These are phyloP conservation scores for Cutaneotrichosporon cutaneum DNA, from an alignment of 1,284 basidiomycete genomes.

Conservation along the genomic window DNA sequence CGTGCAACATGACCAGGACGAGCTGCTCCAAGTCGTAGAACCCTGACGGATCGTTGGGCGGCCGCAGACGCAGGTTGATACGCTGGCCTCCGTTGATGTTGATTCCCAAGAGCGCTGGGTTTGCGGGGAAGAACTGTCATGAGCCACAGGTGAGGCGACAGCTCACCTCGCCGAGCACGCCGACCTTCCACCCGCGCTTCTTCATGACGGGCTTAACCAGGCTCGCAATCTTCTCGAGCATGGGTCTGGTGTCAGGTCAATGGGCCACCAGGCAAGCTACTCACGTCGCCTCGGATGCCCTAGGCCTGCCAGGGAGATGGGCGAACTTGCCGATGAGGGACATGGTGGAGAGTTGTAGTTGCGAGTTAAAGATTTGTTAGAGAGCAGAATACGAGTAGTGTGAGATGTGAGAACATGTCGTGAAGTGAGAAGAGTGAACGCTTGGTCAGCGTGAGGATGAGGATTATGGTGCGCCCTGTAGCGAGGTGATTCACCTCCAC, in stretches of 20 bases:
- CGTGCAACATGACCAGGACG: slow-evolving; percentile 78
- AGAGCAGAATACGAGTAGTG: background rate
- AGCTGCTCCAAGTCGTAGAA: slow-evolving; percentile 75
- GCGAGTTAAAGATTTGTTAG: background rate
- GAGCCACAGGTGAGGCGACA: background rate
- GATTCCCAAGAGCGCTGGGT: slow-evolving; percentile 64
- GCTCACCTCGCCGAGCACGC: slow-evolving; percentile 67
- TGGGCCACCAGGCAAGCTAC: slow-evolving; percentile 4
- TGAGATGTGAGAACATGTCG: background rate
- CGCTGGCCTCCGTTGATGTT: slow-evolving; percentile 73
- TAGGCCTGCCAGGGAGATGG: slow-evolving; percentile 47
- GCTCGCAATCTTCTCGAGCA: slow-evolving; percentile 71
- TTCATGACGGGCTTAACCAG: slow-evolving; percentile 87
- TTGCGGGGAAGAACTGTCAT: slow-evolving; percentile 68
- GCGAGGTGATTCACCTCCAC: slow-evolving; percentile 10
- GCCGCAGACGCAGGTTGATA: slow-evolving; percentile 75
- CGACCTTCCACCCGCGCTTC: slow-evolving; percentile 73
- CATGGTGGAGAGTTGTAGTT: slow-evolving; percentile 7
- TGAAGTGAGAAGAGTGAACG: background rate
- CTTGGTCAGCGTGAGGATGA: slow-evolving; percentile 5
- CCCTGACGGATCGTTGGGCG: slow-evolving; percentile 63
- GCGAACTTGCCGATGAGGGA: slow-evolving; percentile 47
- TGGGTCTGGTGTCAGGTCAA: slow-evolving; percentile 30
- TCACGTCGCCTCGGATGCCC: slow-evolving; percentile 49
- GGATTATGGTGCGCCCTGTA: background rate